Base-by-base conservation (phyloP, 345 rosid species). In the Citrus glauca region DNA sequence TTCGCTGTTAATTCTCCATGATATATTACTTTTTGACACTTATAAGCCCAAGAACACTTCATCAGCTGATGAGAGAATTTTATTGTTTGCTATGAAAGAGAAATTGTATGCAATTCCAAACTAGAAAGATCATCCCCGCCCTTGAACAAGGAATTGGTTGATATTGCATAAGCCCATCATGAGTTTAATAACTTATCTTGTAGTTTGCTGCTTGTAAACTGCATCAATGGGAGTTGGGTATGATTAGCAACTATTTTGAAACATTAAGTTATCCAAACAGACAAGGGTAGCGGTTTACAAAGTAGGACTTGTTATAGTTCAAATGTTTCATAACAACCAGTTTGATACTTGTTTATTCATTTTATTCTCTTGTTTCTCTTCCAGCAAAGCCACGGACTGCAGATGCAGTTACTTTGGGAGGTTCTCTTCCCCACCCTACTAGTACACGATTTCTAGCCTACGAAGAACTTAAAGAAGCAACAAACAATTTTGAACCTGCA, bases 401-500 rank as follows among this genome's bases (percentile, higher is more conserved):
- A 32, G 93, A 91, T 38, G 77, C 89, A 16, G 85, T 72, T 85
- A 84, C 89, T 19, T 74, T 68, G 10, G 88, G 80, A 64, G 97
- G 93, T 59, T 88, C 98, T 75, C 86, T 96, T 81, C 90, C 95
- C 65, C 94, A 90, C 77, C 98, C 98, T 75, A 86, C 93, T 59
- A 94, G 98, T 76, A 92, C 98, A 40, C 87, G 98, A 38, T 91
- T 94, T 88, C 84, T 96, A 56, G 87, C 97, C 80, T 96, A 89
- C 76, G 99, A 96, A 84, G 98, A 96, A 88, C 98, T 96, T 75
- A 90, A 90, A 79, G 94, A 89, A 75, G 99, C 99, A 38, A 94
- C 99, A 71, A 90, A 92, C 86, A 92, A 94, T 90, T 96, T 96
- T 73, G 92, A 91, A 81, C 75, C 89, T 75, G 80, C 92, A 59